phyloP scores from a whole-genome alignment of 768 basidiomycete genomes.

The Exidia glandulosa region DNA sequence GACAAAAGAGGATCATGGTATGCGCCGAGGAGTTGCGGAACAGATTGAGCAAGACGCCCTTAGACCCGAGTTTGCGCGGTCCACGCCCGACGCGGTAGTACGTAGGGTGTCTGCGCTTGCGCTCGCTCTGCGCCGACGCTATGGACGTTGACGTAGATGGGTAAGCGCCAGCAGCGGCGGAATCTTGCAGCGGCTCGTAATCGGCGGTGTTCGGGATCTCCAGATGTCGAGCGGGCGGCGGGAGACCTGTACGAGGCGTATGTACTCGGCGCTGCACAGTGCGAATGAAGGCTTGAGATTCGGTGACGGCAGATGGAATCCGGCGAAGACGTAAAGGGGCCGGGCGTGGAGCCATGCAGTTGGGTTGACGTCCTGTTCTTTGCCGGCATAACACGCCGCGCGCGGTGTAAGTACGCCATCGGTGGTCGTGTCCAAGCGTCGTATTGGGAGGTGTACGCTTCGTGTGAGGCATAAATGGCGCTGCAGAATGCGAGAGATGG shows the following conservation, averaged over 20 bases:
- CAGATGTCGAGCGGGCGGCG: no score
- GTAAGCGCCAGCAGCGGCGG: not conserved
- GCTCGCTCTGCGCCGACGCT: not conserved
- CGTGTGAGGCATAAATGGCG: not conserved
- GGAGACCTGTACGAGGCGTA: no score
- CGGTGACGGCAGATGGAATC: no score
- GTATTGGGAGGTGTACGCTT: not conserved
- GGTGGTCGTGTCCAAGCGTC: no score
- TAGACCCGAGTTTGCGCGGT: slow-evolving; percentile 43
- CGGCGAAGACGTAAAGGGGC: no score
- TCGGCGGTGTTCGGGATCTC: not conserved
- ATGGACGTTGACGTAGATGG: no score
- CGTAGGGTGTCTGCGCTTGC: not conserved
- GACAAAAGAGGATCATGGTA: slow-evolving; percentile 8
- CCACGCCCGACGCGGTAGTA: not conserved
- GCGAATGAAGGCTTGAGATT: no score
- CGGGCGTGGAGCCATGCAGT: no score
- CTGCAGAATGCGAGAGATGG: not conserved
- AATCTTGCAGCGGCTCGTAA: not conserved
- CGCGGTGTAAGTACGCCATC: no score
- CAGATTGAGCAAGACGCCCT: slow-evolving; percentile 62
- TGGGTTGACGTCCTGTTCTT: no score
- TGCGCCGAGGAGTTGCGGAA: slow-evolving; percentile 39
- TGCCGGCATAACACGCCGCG: no score
- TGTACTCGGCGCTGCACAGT: no score